Base-by-base conservation (phyloP, 225 moss, liverwort and hornwort species). In the Anthoceros angustus region DNA sequence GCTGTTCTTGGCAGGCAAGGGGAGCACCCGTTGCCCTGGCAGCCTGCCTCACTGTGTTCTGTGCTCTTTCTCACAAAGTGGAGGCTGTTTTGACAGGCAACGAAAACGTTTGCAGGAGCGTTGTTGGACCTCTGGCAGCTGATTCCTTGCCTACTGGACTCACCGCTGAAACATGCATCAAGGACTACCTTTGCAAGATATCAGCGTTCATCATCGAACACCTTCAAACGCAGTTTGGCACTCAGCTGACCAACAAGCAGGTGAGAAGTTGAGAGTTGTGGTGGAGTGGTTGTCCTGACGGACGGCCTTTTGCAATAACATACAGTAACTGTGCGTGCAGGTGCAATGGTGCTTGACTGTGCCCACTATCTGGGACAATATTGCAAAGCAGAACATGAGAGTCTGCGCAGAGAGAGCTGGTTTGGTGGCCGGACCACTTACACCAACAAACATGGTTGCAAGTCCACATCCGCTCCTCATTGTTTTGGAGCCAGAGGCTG, bases 401-500 rank as follows among this genome's bases (percentile, higher is more conserved):
- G 45, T 6, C 45, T 76, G 72, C 12, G 68, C 70, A 6, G 72
- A 77, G 49, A 60, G 60, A 26, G 89, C 89, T 6, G 87, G 84
- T 0, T 63, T 87, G 8, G 75, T 87, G 23, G 62, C 39, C 12
- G 83, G 83, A 5, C 64, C 75, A 0, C 18, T 10, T 0, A 46
- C 45, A 11, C 45, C 45, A 46, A 1, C 6, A 46, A 16, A 46
- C 16, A 5, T 16, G 16, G 16, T 46, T 11, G 12, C 45, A 11
- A 14, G 80, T 70, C 1, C 68, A 42, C n/a, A 74, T 72, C 80
- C 77, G 14, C 62, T 82, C 12, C 43, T 84, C 7, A 82, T 84
- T 5, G 86, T 86, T 7, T 43, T 86, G 0, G 87, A 91, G 69
- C 84, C 87, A 0, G 86, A 90, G 65, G 83, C 85, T 0, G 87